Percentiles rank a stretch among this genome's conserved stretches.
Conservation (phyloP, 2,329 filamentous ascomycete species). For the Fulvia fulva region DNA sequence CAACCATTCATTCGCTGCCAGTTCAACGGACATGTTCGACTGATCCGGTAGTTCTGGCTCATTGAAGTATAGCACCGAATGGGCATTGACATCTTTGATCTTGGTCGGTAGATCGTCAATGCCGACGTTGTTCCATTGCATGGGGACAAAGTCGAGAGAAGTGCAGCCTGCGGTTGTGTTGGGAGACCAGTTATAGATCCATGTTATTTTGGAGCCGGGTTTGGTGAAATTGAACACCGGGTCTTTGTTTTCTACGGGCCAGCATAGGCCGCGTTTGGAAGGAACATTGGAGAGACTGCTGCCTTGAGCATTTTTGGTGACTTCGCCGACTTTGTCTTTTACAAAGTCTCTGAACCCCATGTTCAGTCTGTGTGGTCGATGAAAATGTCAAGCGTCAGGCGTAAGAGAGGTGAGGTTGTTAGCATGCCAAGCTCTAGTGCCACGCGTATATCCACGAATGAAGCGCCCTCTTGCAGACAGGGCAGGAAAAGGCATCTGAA, state of each 20-base stretch:
- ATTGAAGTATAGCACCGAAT: slow-evolving; percentile 28
- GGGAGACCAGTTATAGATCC: slow-evolving; percentile 34
- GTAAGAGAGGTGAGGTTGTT: background rate
- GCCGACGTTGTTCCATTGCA: slow-evolving; percentile 33
- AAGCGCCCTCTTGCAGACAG: background rate
- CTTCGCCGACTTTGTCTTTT: background rate
- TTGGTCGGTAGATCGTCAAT: slow-evolving; percentile 27
- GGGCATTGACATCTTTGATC: slow-evolving; percentile 7
- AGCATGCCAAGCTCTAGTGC: background rate
- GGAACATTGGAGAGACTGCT: background rate
- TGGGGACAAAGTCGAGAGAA: slow-evolving; percentile 30
- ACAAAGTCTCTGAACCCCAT: background rate
- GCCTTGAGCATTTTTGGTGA: background rate
- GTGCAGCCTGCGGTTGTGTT: slow-evolving; percentile 22
- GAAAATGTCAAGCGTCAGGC: background rate
- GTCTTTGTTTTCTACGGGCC: slow-evolving; percentile 31
- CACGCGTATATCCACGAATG: background rate
- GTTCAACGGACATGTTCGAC: slow-evolving; percentile 27
- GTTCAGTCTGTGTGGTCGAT: background rate
- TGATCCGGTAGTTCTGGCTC: slow-evolving; percentile 34
- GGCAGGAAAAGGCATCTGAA: background rate
- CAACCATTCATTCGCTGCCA: slow-evolving; percentile 29
- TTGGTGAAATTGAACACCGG: slow-evolving; percentile 30
- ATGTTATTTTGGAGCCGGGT: slow-evolving; percentile 32
- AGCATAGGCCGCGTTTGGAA: slow-evolving; percentile 33